phyloP scores from a whole-genome alignment of 257 asterid species.

The Plantago major region DNA sequence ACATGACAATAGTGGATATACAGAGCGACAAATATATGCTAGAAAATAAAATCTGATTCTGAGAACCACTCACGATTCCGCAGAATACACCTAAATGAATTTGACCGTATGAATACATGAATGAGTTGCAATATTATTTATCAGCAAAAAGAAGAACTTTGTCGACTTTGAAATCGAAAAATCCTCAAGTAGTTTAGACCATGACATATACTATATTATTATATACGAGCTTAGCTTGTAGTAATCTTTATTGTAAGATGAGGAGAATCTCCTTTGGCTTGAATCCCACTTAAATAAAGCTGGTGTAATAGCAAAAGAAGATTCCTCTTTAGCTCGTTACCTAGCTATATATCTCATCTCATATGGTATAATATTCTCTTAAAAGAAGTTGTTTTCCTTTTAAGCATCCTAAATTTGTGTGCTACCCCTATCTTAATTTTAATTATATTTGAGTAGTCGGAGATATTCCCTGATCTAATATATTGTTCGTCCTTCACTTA shows the following conservation, averaged over 20 bases:
- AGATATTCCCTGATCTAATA: conserved; percentile 61
- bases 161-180: neutral
- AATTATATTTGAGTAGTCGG: conserved; percentile 15
- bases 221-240: too few relatives aligned
- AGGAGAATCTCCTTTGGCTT: conserved; percentile 71
- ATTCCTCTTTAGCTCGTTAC: conserved; percentile 42
- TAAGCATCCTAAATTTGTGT: conserved; percentile 45
- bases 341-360: too few relatives aligned
- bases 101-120: conserved; percentile 15
- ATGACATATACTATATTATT: too few relatives aligned
- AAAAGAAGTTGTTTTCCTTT: conserved; percentile 39
- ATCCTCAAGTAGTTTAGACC: too few relatives aligned
- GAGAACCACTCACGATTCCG: too few relatives aligned
- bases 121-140: neutral
- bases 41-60: conserved; percentile 1
- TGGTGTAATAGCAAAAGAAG: conserved; percentile 64
- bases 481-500: conserved; percentile 38
- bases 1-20: too few relatives aligned
- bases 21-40: too few relatives aligned
- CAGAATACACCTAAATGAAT: conserved; percentile 7
- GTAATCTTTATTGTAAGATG: neutral
- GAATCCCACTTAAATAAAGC: conserved; percentile 83
- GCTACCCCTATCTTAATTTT: conserved; percentile 43
- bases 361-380: conserved; percentile 30
- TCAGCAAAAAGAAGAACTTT: conserved; percentile 1